Base-by-base conservation (phyloP, 2,329 filamentous ascomycete species). In the Parastagonospora nodorum region DNA sequence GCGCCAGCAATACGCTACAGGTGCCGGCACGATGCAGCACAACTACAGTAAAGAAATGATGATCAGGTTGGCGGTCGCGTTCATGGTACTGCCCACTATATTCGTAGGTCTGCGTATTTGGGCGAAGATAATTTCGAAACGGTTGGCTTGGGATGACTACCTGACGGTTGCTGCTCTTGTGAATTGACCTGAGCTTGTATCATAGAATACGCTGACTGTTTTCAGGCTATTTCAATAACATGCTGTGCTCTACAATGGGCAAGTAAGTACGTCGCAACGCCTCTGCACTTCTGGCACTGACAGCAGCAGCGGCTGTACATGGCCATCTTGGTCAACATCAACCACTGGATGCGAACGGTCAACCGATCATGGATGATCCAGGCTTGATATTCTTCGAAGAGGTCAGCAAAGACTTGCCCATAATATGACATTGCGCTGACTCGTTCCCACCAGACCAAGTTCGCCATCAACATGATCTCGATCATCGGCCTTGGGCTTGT, bases 401-500 rank as follows among this genome's bases (percentile, higher is more conserved):
- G 27, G 62, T 61, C 35, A 42, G 54, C n/a, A 19, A 12, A 10
- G 8, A 2, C 8, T 5, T 4, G 8, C 8, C 14, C 6, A n/a
- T 11, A 7, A 5, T 19, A 7, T 11, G 5, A 10, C n/a, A 12
- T 28, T 14, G 2, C 16, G 10, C 42, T 45, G 35, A 45, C 19
- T 11, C n/a, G 12, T 1, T 11, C 10, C 5, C 24, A 6, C 10
- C 7, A 68, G 63, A 64, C 64, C 9, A 67, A 67, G 39, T 68
- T 68, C 35, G 55, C 58, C 5, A 30, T 64, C 7, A 66, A 69
- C 50, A 57, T 64, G 33, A 53, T 69, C 42, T 65, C 62, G 12
- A 58, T 69, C 27, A 41, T 64, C 3, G 60, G 61, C 6, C 57
- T 68, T 6, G 61, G 63, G n/a, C 56, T 65, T 15, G 54, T 63